phyloP scores from a whole-genome alignment of 257 asterid genomes.

The Echites panduratus region DNA sequence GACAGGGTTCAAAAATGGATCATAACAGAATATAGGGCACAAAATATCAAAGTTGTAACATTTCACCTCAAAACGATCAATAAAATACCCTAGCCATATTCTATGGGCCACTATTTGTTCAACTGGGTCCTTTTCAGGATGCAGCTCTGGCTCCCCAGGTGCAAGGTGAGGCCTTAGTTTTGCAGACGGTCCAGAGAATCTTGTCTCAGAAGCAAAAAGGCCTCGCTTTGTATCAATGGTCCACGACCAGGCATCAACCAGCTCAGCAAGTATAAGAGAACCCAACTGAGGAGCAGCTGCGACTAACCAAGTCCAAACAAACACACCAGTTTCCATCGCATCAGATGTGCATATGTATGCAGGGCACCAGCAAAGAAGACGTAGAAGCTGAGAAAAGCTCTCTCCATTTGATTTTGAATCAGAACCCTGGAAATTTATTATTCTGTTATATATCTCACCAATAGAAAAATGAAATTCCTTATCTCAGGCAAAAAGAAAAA shows the following conservation, averaged over 20 bases:
- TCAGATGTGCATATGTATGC: slow-evolving; percentile 91
- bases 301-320: slow-evolving; percentile 97
- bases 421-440: slow-evolving; percentile 55
- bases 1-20: background rate
- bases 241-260: slow-evolving; percentile 99
- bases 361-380: slow-evolving; percentile 99
- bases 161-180: slow-evolving; percentile 96
- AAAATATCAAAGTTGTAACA: slow-evolving; percentile 10
- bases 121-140: slow-evolving; percentile 82
- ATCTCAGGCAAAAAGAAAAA: slow-evolving; percentile 13
- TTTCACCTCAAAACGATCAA: slow-evolving; percentile 95
- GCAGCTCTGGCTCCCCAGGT: slow-evolving; percentile 86
- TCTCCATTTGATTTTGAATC: slow-evolving; percentile 58
- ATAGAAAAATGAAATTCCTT: slow-evolving; percentile 5
- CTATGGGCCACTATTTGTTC: slow-evolving; percentile 93
- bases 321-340: slow-evolving; percentile 97
- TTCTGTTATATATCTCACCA: slow-evolving; percentile 16
- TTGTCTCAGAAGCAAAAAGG: slow-evolving; percentile 79
- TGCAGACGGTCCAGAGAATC: slow-evolving; percentile 89
- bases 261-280: slow-evolving; percentile 93
- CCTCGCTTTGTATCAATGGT: slow-evolving; percentile 97
- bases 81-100: slow-evolving; percentile 94
- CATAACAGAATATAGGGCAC: slow-evolving; percentile 26
- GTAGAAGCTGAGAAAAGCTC: slow-evolving; percentile 96
- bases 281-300: slow-evolving; percentile 99